Base-by-base conservation (phyloP, 202 grass and related monocot species). In the Eragrostis tef region DNA sequence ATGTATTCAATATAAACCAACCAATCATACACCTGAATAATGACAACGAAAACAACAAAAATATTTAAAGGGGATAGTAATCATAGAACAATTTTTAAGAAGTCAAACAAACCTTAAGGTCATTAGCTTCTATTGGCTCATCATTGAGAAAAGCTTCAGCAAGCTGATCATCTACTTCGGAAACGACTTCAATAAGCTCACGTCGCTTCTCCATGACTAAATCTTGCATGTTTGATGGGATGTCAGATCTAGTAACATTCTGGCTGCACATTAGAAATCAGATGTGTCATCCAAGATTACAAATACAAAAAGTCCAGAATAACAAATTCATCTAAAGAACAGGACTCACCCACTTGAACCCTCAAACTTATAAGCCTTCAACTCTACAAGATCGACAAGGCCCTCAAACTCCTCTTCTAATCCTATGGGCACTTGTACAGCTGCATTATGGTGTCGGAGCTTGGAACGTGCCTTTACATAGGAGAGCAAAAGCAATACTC, bases 321-420 rank as follows among this genome's bases (percentile, higher is more conserved):
- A 34, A 19, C 20, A 70, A 87, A 73, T 65, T 65, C 51, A 75
- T 77, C 57, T 56, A 71, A 22, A 79, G 73, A 74, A 82, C 48
- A 81, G 51, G 71, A 83, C 85, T 58, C 68, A 98, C 95, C 95
- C 95, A 87, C 87, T 98, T 70, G 92, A 67, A 79, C 95, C 95
- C 54, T 91, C 90, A 8, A 95, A 98, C 50, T 93, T 91, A 79
- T 77, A 93, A 83, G 90, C 90, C 89, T 95, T 98, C 81, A 85
- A 64, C 67, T 95, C 95, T 59, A 98, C 90, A 72, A 98, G 95
- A 88, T 98, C 92, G 20, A 98, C 90, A 80, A 98, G 90, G 44
- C 95, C 95, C 81, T 93, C 88, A 76, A 98, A 98, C 75, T 93
- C 90, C 80, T 98, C 95, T 91, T 98, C 95, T 81, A 98, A 85